phyloP scores from a whole-genome alignment of 495 filamentous ascomycete genomes.

The Penicillium canariense region DNA sequence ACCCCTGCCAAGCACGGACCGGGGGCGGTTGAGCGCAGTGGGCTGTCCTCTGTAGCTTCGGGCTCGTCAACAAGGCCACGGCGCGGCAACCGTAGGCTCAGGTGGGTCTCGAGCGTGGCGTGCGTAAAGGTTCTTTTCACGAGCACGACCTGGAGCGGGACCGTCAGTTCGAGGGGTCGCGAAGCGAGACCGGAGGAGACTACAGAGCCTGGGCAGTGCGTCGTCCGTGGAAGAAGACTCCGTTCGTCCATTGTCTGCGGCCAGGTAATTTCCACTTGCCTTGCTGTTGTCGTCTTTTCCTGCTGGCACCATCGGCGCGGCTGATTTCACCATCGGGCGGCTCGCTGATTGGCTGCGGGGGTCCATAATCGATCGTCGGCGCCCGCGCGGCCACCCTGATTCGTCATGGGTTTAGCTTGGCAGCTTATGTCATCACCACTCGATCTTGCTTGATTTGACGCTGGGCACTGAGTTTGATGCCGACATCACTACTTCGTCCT shows the following conservation, averaged over 20 bases:
- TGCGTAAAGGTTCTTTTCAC: background rate
- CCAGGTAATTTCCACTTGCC: background rate
- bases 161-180: background rate
- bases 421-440: constrained; percentile 15
- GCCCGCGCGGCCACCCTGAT: constrained; percentile 18
- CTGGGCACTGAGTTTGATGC: background rate
- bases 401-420: constrained; percentile 19
- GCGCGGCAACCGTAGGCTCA: background rate
- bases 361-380: constrained; percentile 12
- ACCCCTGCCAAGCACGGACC: constrained; percentile 16
- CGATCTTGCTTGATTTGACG: background rate
- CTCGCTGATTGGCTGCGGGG: constrained; percentile 8
- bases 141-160: background rate
- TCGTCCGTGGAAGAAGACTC: background rate
- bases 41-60: background rate
- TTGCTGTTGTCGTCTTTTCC: background rate
- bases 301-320: constrained; percentile 14
- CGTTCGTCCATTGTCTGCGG: background rate
- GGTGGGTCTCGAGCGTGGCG: background rate
- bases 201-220: background rate
- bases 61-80: background rate
- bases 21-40: background rate
- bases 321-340: constrained; percentile 20
- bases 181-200: background rate
- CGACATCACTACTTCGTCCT: background rate